Conservation (phyloP, 1,139 yeast genomes). For the Diutina ranongensis region DNA sequence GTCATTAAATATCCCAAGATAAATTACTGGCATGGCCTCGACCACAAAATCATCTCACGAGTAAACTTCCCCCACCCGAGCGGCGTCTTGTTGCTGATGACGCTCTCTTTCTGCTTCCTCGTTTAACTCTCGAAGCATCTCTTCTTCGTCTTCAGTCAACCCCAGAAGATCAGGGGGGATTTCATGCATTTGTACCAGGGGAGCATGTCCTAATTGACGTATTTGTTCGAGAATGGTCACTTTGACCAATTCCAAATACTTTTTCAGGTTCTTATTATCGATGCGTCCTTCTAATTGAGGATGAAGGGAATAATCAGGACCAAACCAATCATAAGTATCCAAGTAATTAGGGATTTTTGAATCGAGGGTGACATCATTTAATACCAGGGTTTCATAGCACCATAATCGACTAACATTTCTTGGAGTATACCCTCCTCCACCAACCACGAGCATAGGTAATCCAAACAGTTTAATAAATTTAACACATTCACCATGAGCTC, state of each 20-base stretch:
- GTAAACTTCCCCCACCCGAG: constrained; percentile 14
- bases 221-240: constrained; percentile 74
- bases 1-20: too few relatives aligned
- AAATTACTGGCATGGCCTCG: too few relatives aligned
- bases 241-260: constrained; percentile 71
- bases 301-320: constrained; percentile 84
- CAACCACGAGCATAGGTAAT: constrained; percentile 80
- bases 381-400: constrained; percentile 88
- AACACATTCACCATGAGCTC: constrained; percentile 94
- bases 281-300: constrained; percentile 83
- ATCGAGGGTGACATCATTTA: constrained; percentile 69
- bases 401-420: constrained; percentile 89
- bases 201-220: constrained; percentile 78
- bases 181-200: constrained; percentile 86
- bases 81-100: constrained; percentile 18
- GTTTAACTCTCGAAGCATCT: constrained; percentile 36
- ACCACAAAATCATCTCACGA: too few relatives aligned
- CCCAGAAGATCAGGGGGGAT: constrained; percentile 79
- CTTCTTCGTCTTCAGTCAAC: constrained; percentile 50
- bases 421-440: constrained; percentile 98
- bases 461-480: constrained; percentile 77
- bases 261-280: constrained; percentile 79
- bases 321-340: constrained; percentile 83
- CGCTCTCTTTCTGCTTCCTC: constrained; percentile 24
- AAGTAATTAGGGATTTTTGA: constrained; percentile 64